Evolutionary conservation across 345 rosid species (phyloP).

Genomic region (Citrus mangshanensis): DNA sequence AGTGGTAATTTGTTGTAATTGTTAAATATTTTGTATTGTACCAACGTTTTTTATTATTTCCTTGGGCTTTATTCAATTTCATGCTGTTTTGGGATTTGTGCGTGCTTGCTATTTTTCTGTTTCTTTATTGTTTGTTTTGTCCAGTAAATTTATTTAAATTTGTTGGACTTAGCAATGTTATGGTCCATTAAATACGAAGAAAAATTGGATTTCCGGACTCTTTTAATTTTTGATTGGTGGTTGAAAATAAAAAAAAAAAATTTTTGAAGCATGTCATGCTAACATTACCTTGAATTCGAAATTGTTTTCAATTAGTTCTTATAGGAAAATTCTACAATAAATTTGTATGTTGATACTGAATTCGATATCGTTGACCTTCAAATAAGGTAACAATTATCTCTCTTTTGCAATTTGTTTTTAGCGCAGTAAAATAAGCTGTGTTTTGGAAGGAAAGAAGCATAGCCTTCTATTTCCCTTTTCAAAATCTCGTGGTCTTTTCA

Average conservation of each 20-base stretch:
- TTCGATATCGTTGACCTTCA: neutral
- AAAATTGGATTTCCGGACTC: too few relatives aligned
- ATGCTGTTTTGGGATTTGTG: neutral
- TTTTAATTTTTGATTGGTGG: neutral
- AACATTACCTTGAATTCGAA: neutral
- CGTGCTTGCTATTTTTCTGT: neutral
- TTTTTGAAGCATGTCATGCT: neutral
- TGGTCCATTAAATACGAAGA: neutral
- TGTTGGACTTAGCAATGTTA: neutral
- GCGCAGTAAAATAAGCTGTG: neutral
- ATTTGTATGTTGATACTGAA: neutral
- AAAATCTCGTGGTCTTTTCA: neutral
- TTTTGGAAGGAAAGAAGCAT: neutral
- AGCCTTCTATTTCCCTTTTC: neutral
- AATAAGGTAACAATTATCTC: neutral
- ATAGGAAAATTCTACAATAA: neutral
- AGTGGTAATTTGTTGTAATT: neutral
- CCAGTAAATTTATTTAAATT: neutral
- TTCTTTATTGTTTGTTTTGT: neutral
- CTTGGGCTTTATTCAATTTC: neutral
- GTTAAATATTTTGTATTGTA: neutral
- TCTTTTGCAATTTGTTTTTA: neutral
- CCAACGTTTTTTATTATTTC: neutral
- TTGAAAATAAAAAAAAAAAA: neutral
- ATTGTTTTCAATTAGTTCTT: neutral